These are phyloP conservation scores for Pythium phragmitis DNA, from an alignment of 352 stramenopile genomes.

Conservation along the genomic window DNA sequence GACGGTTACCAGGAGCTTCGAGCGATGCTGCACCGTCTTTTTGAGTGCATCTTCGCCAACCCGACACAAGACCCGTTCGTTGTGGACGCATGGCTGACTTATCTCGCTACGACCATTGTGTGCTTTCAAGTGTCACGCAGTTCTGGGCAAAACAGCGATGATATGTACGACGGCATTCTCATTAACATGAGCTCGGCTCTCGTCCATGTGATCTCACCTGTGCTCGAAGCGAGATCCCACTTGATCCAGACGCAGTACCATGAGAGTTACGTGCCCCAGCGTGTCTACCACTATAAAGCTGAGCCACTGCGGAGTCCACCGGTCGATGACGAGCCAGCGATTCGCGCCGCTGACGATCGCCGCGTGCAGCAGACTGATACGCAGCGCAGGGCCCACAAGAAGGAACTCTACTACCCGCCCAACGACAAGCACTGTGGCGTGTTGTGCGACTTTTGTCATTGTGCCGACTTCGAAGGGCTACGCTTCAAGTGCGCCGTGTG, in stretches of 20 bases:
- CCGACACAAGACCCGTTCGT: constrained; percentile 44
- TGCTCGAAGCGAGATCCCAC: constrained; percentile 31
- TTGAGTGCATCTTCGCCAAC: constrained; percentile 34
- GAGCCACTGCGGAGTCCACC: constrained; percentile 24
- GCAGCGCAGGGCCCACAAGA: background rate
- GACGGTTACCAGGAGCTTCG: constrained; percentile 41
- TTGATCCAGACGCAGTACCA: constrained; percentile 57
- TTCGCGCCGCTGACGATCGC: constrained; percentile 13
- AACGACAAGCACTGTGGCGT: constrained; percentile 59
- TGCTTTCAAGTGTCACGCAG: constrained; percentile 41
- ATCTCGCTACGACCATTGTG: constrained; percentile 40
- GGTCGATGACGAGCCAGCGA: constrained; percentile 5
- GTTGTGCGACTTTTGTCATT: constrained; percentile 67
- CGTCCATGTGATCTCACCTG: constrained; percentile 37
- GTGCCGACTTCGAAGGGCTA: constrained; percentile 47
- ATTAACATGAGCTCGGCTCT: constrained; percentile 62
- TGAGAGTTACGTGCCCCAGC: constrained; percentile 40
- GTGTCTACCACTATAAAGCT: constrained; percentile 37
- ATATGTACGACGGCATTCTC: constrained; percentile 65
- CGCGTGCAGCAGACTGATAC: constrained; percentile 15
- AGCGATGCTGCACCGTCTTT: constrained; percentile 29
- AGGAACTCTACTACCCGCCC: constrained; percentile 46
- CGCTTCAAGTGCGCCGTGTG: constrained; percentile 79
- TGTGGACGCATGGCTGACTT: constrained; percentile 58
- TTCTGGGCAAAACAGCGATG: constrained; percentile 39